These are phyloP conservation scores for Diutina siamensis DNA, from an alignment of 1,139 yeast genomes.

Conservation along the genomic window DNA sequence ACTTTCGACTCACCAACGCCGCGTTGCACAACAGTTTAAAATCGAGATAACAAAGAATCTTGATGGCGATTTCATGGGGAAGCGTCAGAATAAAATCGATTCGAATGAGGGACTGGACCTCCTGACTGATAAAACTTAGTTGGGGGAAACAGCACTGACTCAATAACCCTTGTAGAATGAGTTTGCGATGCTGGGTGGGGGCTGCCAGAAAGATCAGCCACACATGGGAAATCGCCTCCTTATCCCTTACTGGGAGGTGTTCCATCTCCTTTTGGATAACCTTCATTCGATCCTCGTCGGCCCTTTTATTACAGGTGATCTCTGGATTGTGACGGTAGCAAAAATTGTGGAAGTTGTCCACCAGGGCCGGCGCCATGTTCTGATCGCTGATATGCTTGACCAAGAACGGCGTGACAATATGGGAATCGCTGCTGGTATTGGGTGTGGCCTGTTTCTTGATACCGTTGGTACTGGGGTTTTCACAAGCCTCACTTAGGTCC, in stretches of 20 bases:
- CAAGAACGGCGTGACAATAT: slow-evolving; percentile 35
- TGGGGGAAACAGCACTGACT: slow-evolving; percentile 95
- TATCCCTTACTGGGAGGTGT: slow-evolving; percentile 47
- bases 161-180: slow-evolving; percentile 73
- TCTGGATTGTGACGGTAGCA: slow-evolving; percentile 94
- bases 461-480: background rate
- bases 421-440: too few relatives aligned
- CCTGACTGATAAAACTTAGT: slow-evolving; percentile 69
- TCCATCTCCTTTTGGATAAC: slow-evolving; percentile 52
- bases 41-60: slow-evolving; percentile 78
- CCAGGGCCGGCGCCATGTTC: slow-evolving; percentile 10
- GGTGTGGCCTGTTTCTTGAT: background rate
- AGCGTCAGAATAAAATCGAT: slow-evolving; percentile 80
- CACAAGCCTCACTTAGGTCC: slow-evolving; percentile 3
- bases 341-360: slow-evolving; percentile 48
- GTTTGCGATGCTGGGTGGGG: slow-evolving; percentile 50
- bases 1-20: slow-evolving; percentile 77
- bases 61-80: slow-evolving; percentile 77
- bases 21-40: slow-evolving; percentile 88
- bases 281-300: slow-evolving; percentile 57
- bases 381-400: slow-evolving; percentile 33
- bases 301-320: slow-evolving; percentile 53
- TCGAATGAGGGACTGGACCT: slow-evolving; percentile 66
- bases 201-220: slow-evolving; percentile 76
- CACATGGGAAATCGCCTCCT: slow-evolving; percentile 60